Conservation (phyloP, 148 eudicot species). For the Selenicereus undatus region DNA sequence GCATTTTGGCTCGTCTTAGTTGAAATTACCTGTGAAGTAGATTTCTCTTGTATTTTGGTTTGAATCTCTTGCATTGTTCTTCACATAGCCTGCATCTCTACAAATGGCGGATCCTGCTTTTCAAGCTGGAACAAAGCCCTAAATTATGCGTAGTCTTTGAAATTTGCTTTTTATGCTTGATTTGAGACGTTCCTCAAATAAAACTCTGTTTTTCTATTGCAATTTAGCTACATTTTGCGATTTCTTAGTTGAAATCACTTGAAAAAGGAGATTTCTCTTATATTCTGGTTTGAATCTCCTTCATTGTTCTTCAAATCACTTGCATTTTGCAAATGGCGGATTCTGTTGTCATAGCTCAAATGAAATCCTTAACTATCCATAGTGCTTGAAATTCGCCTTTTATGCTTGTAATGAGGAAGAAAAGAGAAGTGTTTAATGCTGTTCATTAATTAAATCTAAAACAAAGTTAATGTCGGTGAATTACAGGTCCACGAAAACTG, state of each 20-base stretch:
- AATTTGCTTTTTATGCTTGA: background rate
- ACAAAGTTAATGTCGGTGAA: background rate
- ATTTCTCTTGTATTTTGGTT: background rate
- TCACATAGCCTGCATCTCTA: background rate
- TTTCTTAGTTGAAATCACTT: no score
- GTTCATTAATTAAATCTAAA: background rate
- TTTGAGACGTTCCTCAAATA: no score
- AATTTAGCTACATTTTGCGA: no score
- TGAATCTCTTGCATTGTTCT: background rate
- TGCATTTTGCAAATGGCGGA: no score
- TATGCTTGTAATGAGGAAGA: background rate
- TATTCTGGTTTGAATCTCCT: no score
- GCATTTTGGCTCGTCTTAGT: background rate
- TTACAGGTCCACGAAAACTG: conserved; percentile 24
- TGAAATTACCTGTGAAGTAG: background rate
- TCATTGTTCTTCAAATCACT: no score
- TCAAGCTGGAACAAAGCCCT: background rate
- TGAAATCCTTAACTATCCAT: no score
- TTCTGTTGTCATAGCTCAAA: no score
- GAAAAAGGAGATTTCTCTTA: no score
- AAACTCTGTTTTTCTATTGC: no score
- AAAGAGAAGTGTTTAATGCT: background rate
- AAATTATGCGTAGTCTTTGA: background rate
- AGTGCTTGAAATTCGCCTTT: background rate
- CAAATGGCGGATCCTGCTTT: background rate